A percentile compares a stretch with the other conserved stretches of the same genome.
Evolutionary conservation across 2,329 filamentous ascomycete species (phyloP).

Genomic region (Magnaporthiopsis poae): DNA sequence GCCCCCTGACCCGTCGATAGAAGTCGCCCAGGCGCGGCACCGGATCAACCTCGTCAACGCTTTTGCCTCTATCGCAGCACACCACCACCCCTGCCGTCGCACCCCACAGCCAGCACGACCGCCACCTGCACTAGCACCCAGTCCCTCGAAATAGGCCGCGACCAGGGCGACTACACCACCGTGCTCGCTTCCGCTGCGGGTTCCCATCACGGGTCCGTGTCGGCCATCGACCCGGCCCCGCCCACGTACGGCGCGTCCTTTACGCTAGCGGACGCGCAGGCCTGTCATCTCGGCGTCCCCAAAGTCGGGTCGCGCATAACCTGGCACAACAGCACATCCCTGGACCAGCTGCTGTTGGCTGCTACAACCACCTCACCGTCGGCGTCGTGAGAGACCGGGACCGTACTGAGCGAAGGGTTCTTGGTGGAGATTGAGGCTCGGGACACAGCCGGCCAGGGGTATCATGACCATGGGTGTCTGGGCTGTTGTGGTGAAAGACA

Average conservation of each 20-base stretch:
- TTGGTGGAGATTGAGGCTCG: conserved; percentile 21
- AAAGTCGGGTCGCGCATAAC: conserved; percentile 31
- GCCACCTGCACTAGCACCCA: conserved; percentile 23
- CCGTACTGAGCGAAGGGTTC: conserved; percentile 22
- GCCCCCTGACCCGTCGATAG: not conserved
- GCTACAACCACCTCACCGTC: conserved; percentile 8
- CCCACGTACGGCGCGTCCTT: conserved; percentile 40
- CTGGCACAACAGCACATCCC: conserved; percentile 30
- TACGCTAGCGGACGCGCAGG: conserved; percentile 39
- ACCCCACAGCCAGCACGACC: conserved; percentile 15
- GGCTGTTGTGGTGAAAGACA: not conserved
- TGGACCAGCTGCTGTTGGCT: conserved; percentile 23
- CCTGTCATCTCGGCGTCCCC: conserved; percentile 27
- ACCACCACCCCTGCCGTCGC: not conserved
- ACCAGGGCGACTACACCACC: conserved; percentile 48
- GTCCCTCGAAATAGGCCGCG: conserved; percentile 49
- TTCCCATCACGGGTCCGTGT: conserved; percentile 28
- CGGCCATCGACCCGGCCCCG: conserved; percentile 39
- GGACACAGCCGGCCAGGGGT: not conserved
- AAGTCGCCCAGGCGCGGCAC: conserved; percentile 17
- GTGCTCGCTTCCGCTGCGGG: conserved; percentile 41
- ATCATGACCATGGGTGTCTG: not conserved
- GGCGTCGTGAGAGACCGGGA: conserved; percentile 29
- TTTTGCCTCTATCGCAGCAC: conserved; percentile 18
- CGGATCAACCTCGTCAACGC: conserved; percentile 25